Evolutionary conservation across 1,284 basidiomycete species (phyloP), one percentile per base, ranked within the genome.

Genomic region (Marasmius sp.): DNA sequence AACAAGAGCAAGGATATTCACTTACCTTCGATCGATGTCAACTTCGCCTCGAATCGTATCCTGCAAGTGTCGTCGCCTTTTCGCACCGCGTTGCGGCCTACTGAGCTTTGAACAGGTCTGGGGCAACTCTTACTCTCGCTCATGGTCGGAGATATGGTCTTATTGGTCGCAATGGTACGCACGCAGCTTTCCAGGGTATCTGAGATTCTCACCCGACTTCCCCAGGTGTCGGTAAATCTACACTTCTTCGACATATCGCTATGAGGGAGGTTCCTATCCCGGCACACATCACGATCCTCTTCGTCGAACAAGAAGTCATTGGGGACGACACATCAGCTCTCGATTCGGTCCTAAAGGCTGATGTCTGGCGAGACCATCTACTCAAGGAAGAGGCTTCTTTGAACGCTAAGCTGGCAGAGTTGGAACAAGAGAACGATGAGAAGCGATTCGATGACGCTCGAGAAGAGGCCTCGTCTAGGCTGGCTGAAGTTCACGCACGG

Each of bases 1-100:
- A 95, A 94, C 74, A 98, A 97, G 82, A 94, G 89, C 77, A 97
- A 97, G 77, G 97, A 99, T 75, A 92, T 99, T 61, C 94, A 98
- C 71, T 81, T 99, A 12, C 92, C 93, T 48, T 93, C 92, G 50
- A 98, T 99, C 78, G 97, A 99, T 71, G 94, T 97, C 72, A 95
- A 87, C 70, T 97, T 97, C 73, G 95, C 86, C 45, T 96, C 94
- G 22, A 95, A 97, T 74, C 91, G 94, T 70, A 98, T 98, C 59
- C 78, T 98, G 87, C 92, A 72, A 62, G 91, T 74, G 47, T 64
- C 65, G 43, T 66, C 67, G n/a, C 65, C 64, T 61, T 58, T 61
- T 12, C 57, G 68, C 9, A 59, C 63, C n/a, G 22, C 34, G 37
- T 37, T 54, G 62, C 7, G 20, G 62, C 58, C 50, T 37, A 36